Percentiles rank a stretch among this genome's conserved stretches.
Conservation (phyloP, 2,329 filamentous ascomycete genomes). For the Teratosphaeria nubilosa region DNA sequence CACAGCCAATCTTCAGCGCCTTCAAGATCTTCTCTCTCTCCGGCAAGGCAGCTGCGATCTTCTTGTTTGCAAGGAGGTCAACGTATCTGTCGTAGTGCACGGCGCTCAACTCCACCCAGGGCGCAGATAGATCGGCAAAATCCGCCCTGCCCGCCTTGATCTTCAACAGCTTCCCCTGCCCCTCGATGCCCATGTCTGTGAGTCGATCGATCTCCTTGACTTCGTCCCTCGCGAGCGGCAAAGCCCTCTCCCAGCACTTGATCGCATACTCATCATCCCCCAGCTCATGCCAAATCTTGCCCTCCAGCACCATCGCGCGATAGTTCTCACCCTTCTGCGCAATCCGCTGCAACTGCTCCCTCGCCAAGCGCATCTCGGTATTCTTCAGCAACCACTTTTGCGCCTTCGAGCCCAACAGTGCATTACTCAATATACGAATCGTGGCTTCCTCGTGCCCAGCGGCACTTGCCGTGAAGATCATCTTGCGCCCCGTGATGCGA, state of each 20-base stretch:
- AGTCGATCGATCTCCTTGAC: not conserved
- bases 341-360: slow-evolving; percentile 13
- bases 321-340: slow-evolving; percentile 12
- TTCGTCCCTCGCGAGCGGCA: slow-evolving; percentile 12
- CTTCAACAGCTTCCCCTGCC: not conserved
- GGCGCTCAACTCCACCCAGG: slow-evolving; percentile 23
- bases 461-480: slow-evolving; percentile 14
- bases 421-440: slow-evolving; percentile 15
- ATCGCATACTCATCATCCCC: slow-evolving; percentile 18
- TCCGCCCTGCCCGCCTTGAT: not conserved
- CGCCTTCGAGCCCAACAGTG: slow-evolving; percentile 7
- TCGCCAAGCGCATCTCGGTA: slow-evolving; percentile 9
- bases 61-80: slow-evolving; percentile 1
- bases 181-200: slow-evolving; percentile 2
- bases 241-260: slow-evolving; percentile 16
- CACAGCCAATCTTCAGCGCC: slow-evolving; percentile 27
- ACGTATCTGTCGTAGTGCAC: slow-evolving; percentile 12
- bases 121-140: slow-evolving; percentile 15
- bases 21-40: slow-evolving; percentile 17
- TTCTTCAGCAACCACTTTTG: slow-evolving; percentile 8
- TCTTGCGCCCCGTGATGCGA: slow-evolving; percentile 10
- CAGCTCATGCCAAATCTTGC: slow-evolving; percentile 15
- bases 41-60: slow-evolving; percentile 3
- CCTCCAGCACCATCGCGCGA: slow-evolving; percentile 21
- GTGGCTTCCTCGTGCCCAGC: slow-evolving; percentile 15